Percentiles rank a stretch among this genome's conserved stretches.
phyloP scores from a whole-genome alignment of 352 stramenopile genomes.

The Phytophthora foliorum region DNA sequence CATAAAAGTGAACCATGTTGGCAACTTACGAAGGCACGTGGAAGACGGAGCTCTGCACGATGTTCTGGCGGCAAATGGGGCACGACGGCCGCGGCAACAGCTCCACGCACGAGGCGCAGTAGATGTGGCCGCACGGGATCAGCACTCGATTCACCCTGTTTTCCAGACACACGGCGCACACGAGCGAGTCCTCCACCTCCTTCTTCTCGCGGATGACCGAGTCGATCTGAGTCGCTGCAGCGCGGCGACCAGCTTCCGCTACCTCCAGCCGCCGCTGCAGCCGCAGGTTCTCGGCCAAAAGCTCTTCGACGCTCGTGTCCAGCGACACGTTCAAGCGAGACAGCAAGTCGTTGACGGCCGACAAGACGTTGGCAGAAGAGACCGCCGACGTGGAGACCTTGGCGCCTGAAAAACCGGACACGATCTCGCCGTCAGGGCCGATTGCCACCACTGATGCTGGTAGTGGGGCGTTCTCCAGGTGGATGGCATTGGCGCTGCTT shows the following conservation, averaged over 20 bases:
- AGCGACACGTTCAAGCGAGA: conserved; percentile 77
- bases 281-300: conserved; percentile 72
- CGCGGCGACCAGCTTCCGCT: conserved; percentile 68
- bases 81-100: conserved; percentile 72
- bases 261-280: conserved; percentile 70
- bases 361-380: conserved; percentile 61
- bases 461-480: conserved; percentile 15
- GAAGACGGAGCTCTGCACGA: conserved; percentile 69
- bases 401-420: conserved; percentile 10
- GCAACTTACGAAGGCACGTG: conserved; percentile 65
- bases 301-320: conserved; percentile 68
- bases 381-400: conserved; percentile 18
- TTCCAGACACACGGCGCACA: conserved; percentile 86
- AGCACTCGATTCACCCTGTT: conserved; percentile 85
- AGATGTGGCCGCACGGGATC: conserved; percentile 87
- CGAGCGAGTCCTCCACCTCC: conserved; percentile 75
- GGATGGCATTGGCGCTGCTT: not conserved
- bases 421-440: conserved; percentile 18
- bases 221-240: conserved; percentile 73
- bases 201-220: conserved; percentile 77
- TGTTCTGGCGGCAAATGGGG: conserved; percentile 74
- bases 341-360: conserved; percentile 83
- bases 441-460: conserved; percentile 41
- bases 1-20: too few relatives aligned
- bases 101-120: conserved; percentile 73